Percentiles rank a stretch among this genome's conserved stretches.
These are phyloP conservation scores for Panus rudis DNA, from an alignment of 768 basidiomycete genomes.

Conservation along the genomic window DNA sequence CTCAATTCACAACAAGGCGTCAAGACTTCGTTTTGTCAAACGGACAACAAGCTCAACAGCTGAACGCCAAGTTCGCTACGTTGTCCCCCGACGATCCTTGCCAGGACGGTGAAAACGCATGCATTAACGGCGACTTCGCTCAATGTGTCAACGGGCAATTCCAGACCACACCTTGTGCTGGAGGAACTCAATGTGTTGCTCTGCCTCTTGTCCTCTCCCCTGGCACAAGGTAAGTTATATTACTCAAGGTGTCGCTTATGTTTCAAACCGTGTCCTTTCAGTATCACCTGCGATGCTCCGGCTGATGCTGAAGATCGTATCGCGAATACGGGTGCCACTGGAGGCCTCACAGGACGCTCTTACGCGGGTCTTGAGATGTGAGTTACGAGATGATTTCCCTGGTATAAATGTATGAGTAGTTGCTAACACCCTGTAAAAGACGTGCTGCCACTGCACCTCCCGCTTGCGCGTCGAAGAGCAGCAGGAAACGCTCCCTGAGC, in stretches of 20 bases:
- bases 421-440: neutral
- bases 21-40: constrained; percentile 23
- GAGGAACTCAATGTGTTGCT: constrained; percentile 28
- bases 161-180: constrained; percentile 25
- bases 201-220: constrained; percentile 36
- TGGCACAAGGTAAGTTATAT: constrained; percentile 38
- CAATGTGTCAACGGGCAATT: constrained; percentile 35
- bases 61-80: constrained; percentile 26
- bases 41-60: constrained; percentile 26
- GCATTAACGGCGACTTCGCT: constrained; percentile 31
- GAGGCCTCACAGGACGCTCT: constrained; percentile 2
- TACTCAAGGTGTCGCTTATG: constrained; percentile 28
- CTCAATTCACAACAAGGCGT: no score
- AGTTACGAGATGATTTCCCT: no score
- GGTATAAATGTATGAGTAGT: no score
- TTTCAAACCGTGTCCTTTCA: neutral
- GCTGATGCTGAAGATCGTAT: constrained; percentile 3
- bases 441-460: constrained; percentile 2
- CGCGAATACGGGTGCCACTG: constrained; percentile 3
- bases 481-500: constrained; percentile 11
- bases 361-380: constrained; percentile 1
- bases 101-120: constrained; percentile 30
- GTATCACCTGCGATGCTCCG: constrained; percentile 3
- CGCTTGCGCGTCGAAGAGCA: constrained; percentile 1
- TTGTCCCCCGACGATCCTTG: constrained; percentile 21